Conservation (phyloP, 495 filamentous ascomycete species). For the Lasiosphaeria hispida region DNA sequence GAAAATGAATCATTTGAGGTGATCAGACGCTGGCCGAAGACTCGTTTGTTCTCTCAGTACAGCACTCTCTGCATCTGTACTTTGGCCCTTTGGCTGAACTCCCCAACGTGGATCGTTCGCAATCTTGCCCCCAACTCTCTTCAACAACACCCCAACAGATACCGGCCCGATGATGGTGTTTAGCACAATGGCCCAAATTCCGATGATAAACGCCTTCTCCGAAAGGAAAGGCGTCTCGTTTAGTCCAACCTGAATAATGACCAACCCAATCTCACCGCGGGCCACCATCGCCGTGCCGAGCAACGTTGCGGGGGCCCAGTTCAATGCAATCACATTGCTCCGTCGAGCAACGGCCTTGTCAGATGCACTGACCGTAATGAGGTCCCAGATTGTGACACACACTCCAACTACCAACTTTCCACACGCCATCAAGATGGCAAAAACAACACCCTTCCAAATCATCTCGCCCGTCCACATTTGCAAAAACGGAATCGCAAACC, state of each 20-base stretch:
- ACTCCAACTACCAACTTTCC: slow-evolving; percentile 62
- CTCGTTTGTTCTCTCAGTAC: too few relatives aligned
- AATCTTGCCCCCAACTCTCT: slow-evolving; percentile 28
- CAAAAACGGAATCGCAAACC: slow-evolving; percentile 74
- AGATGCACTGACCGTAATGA: slow-evolving; percentile 3
- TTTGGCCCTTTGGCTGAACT: slow-evolving; percentile 8
- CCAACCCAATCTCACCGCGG: slow-evolving; percentile 74
- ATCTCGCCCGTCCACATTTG: slow-evolving; percentile 62
- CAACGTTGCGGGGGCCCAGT: slow-evolving; percentile 25
- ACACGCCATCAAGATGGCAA: slow-evolving; percentile 65
- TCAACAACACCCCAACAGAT: slow-evolving; percentile 60
- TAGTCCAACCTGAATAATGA: slow-evolving; percentile 66
- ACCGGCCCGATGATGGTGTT: slow-evolving; percentile 75
- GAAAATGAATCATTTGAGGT: too few relatives aligned
- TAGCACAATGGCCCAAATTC: slow-evolving; percentile 72
- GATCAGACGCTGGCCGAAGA: too few relatives aligned
- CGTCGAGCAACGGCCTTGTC: not conserved
- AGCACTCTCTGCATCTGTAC: not conserved
- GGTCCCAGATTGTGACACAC: slow-evolving; percentile 52
- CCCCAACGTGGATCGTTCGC: slow-evolving; percentile 26
- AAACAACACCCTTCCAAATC: slow-evolving; percentile 72
- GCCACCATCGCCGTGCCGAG: slow-evolving; percentile 61
- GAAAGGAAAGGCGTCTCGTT: slow-evolving; percentile 28
- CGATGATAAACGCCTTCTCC: slow-evolving; percentile 55
- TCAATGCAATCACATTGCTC: slow-evolving; percentile 20